Evolutionary conservation across 441 rosid species (phyloP).

Genomic region (Syzygium syzygioides): DNA sequence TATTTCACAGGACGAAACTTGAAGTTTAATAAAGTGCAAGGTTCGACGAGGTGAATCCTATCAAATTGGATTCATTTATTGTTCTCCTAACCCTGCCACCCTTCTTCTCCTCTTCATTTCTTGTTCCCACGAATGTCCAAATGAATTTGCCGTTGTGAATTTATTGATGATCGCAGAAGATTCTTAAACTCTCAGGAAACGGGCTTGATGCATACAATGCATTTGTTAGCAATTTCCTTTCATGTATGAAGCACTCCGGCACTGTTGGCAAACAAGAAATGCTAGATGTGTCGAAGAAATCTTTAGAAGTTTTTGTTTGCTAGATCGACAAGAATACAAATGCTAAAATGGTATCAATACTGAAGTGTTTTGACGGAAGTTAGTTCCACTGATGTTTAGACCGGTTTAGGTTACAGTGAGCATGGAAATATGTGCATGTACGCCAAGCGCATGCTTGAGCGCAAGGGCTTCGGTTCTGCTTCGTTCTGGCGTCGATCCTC

Average conservation of each 20-base stretch:
- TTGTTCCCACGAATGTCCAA: not conserved
- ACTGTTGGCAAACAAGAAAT: not conserved
- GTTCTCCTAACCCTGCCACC: not conserved
- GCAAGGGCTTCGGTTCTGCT: not conserved
- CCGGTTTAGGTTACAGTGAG: not conserved
- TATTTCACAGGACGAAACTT: not conserved
- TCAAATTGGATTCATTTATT: not conserved
- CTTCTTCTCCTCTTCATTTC: not conserved
- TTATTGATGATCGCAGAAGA: not conserved
- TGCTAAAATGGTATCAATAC: not conserved
- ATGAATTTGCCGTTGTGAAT: not conserved
- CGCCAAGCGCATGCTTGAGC: not conserved
- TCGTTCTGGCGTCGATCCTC: not conserved
- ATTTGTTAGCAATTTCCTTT: not conserved
- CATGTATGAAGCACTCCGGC: not conserved
- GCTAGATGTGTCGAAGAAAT: not conserved
- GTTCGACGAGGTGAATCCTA: not conserved
- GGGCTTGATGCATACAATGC: not conserved
- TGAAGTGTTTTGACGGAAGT: not conserved
- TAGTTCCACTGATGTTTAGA: not conserved
- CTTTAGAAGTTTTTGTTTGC: not conserved
- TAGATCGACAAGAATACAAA: not conserved
- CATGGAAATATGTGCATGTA: not conserved
- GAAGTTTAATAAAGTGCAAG: not conserved
- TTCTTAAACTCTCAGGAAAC: not conserved